Base-by-base conservation (phyloP, 768 basidiomycete species). In the Phlegmacium glaucopus region DNA sequence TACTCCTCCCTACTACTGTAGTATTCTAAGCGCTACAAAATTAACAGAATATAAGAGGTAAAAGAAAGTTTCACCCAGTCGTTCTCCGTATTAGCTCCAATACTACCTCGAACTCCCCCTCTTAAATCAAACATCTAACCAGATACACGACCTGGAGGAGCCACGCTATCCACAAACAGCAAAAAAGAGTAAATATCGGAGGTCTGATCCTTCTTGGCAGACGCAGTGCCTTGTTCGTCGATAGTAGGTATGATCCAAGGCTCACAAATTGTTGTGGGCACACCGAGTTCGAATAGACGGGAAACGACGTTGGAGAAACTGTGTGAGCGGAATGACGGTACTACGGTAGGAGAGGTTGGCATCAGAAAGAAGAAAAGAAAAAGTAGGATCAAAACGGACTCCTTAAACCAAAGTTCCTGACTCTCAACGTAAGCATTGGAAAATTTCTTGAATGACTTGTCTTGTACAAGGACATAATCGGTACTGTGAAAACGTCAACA, bases 391-490 rank as follows among this genome's bases (percentile, higher is more conserved):
- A 12, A 15, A 16, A 76, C 87, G 55, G 64, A 96, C 91, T 97
- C 95, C 64, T 86, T 85, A 79, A 97, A 97, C 81, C 90, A 99
- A 16, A 89, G 73, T 6, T 87, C 79, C 65, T 88, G 79, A 61
- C 86, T 81, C 32, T 89, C 78, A 27, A 95, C 94, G 61, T 97
- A 98, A 13, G 82, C 79, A 70, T 91, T 82, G 47, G 88, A 87
- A 59, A 72, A 82, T 68, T 92, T 90, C 75, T 86, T 90, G 82
- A 97, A 97, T 54, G 72, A 74, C 81, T 92, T 96, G 74, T 98
- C 95, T 65, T 87, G 83, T 51, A 78, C 75, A 47, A 98, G 77
- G 45, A 88, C 83, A 65, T 93, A 93, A 70, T 96, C 94, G 59
- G 93, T 87, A 29, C 85, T 88, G 53, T 7, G 22, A 22, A 22